These are phyloP conservation scores for Linderniella brevidens DNA, from an alignment of 257 asterid species.

Conservation along the genomic window DNA sequence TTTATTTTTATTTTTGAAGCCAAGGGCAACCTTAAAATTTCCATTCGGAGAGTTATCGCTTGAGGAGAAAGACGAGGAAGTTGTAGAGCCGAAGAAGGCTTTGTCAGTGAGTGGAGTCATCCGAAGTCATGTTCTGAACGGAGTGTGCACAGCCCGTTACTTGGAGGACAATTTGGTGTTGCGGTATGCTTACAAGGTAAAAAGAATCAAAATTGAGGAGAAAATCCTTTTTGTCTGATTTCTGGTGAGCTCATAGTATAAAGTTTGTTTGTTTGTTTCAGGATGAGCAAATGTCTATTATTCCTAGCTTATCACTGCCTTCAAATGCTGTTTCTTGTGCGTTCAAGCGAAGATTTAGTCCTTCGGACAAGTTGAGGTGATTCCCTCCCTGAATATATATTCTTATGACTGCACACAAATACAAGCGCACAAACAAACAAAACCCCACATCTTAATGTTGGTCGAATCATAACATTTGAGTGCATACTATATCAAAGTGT, in stretches of 20 bases:
- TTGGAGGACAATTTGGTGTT: conserved; percentile 54
- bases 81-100: conserved; percentile 39
- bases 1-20: conserved; percentile 26
- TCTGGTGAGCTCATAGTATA: neutral
- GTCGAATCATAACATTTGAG: no score
- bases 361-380: conserved; percentile 82
- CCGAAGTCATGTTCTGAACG: conserved; percentile 38
- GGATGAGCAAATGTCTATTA: conserved; percentile 84
- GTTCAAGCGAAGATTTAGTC: conserved; percentile 70
- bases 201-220: neutral
- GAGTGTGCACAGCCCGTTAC: conserved; percentile 62
- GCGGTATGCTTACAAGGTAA: conserved; percentile 71
- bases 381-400: neutral
- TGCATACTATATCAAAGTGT: neutral
- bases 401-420: neutral
- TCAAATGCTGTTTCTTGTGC: conserved; percentile 64
- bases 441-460: no score
- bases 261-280: conserved; percentile 13
- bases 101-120: conserved; percentile 49
- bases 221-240: conserved; percentile 6
- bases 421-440: no score
- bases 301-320: conserved; percentile 74
- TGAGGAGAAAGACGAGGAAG: conserved; percentile 58
- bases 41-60: conserved; percentile 77
- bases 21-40: conserved; percentile 61